Evolutionary conservation across 2,329 filamentous ascomycete genomes (phyloP), one percentile per base, ranked within the genome.

Genomic region (Bertia moriformis): DNA sequence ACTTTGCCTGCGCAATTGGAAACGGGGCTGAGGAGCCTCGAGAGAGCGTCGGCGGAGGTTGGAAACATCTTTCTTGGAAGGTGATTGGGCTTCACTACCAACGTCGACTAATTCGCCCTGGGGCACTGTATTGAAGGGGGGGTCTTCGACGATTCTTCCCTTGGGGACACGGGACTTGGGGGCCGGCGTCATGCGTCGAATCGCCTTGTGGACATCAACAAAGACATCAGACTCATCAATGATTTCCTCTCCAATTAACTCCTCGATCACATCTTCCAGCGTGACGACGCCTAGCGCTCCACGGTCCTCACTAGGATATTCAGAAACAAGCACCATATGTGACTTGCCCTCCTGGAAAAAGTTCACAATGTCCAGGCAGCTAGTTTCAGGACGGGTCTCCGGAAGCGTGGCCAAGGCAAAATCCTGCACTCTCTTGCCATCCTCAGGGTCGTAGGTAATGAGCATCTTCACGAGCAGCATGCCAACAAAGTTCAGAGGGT

Each of bases 341-440:
- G 88, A 94, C 58, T 98, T 98, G 50, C 91, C 91, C 65, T 98
- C 91, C 59, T 98, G 91, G 65, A 98, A 98, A 60, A 95, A 98
- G 63, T 98, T 98, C 62, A 98, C 86, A 51, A 98, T 96, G 57
- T 98, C 91, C 41, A 98, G 63, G 56, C 91, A 98, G 62, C 88
- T 95, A 0, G 91, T 98, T 54, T 95, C 86, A 0, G 91, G 86
- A 7, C 85, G 76, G 0, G 91, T 98, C 58, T 98, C 91, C 1
- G 93, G 91, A 4, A 98, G 73, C 0, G 91, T 95, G 13, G 91
- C 91, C 38, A 98, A 68, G 4, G 87, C 79, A 54, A 98, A 95
- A 44, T 96, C 89, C 44, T 81, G 73, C 24, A 98, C 91, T 15
- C 76, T 76, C 51, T 83, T 84, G 52, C 73, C 75, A 53, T 98